Conservation (phyloP, 2,329 filamentous ascomycete genomes). For the Epichloe gansuensis region DNA sequence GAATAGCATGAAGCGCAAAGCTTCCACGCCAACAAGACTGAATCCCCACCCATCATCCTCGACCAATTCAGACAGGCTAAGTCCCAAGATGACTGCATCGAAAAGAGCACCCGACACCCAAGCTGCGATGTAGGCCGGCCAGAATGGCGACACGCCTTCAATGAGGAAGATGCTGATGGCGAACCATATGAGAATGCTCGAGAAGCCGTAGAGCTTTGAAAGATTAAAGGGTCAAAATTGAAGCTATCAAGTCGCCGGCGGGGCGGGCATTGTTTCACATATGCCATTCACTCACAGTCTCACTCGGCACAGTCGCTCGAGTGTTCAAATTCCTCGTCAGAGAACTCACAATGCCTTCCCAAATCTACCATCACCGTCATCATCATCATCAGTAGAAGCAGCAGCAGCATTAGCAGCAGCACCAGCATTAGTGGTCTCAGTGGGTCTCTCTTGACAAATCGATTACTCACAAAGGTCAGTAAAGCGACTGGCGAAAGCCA, state of each 20-base stretch:
- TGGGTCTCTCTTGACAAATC: neutral
- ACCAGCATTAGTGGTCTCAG: neutral
- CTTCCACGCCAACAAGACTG: neutral
- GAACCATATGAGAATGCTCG: slow-evolving; percentile 5
- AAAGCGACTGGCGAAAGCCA: neutral
- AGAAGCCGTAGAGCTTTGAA: slow-evolving; percentile 3
- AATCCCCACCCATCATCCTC: neutral
- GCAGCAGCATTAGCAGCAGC: neutral
- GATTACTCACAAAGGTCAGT: slow-evolving; percentile 4
- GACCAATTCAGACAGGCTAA: neutral
- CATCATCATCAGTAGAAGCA: neutral
- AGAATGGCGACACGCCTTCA: slow-evolving; percentile 5
- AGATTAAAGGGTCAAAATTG: neutral
- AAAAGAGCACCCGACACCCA: slow-evolving; percentile 5
- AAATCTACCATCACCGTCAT: neutral
- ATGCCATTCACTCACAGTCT: neutral
- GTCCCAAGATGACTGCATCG: slow-evolving; percentile 1
- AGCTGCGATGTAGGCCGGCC: slow-evolving; percentile 6
- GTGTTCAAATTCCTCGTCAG: neutral
- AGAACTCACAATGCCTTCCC: neutral
- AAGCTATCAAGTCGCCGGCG: neutral
- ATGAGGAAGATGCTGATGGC: slow-evolving; percentile 5
- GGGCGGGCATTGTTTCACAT: neutral
- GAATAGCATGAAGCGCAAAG: neutral
- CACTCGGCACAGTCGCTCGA: neutral